Percentiles rank a stretch among this genome's conserved stretches.
These are phyloP conservation scores for Carex kokanica DNA, from an alignment of 176 grass and related monocot species.

Conservation along the genomic window DNA sequence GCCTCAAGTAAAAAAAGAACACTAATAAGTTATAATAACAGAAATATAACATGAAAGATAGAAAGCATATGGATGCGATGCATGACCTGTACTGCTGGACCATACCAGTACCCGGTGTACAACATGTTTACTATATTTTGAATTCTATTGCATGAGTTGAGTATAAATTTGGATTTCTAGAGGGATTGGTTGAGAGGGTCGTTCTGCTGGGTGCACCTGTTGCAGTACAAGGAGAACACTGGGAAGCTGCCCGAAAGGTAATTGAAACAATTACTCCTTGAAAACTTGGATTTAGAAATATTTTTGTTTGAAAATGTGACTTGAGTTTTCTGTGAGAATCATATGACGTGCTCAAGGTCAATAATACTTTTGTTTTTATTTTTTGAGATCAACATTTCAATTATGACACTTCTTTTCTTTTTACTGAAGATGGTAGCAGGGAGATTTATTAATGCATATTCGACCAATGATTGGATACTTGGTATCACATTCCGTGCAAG, in stretches of 20 bases:
- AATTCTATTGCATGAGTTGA: conserved; percentile 5
- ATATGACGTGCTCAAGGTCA: neutral
- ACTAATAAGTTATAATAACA: too few relatives aligned
- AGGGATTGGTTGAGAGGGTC: conserved; percentile 78
- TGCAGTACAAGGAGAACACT: conserved; percentile 60
- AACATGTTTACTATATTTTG: neutral
- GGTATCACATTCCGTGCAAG: conserved; percentile 80
- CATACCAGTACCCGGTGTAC: neutral
- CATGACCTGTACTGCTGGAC: neutral
- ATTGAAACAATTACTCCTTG: neutral
- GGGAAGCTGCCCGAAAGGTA: conserved; percentile 90
- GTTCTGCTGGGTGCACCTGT: conserved; percentile 85
- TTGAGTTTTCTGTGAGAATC: neutral
- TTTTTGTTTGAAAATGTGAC: conserved; percentile 6
- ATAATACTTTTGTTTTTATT: neutral
- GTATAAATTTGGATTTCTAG: conserved; percentile 37
- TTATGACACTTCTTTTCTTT: conserved; percentile 16
- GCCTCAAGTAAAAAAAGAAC: neutral
- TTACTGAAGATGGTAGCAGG: conserved; percentile 66
- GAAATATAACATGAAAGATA: neutral
- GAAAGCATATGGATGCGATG: neutral
- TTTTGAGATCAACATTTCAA: neutral
- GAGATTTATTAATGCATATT: conserved; percentile 88
- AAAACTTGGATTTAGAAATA: neutral
- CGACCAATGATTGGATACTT: conserved; percentile 85